Percentiles rank a stretch among this genome's conserved stretches.
Evolutionary conservation across 2,329 filamentous ascomycete species (phyloP).

Genomic region (Metarhizium guizhouense): DNA sequence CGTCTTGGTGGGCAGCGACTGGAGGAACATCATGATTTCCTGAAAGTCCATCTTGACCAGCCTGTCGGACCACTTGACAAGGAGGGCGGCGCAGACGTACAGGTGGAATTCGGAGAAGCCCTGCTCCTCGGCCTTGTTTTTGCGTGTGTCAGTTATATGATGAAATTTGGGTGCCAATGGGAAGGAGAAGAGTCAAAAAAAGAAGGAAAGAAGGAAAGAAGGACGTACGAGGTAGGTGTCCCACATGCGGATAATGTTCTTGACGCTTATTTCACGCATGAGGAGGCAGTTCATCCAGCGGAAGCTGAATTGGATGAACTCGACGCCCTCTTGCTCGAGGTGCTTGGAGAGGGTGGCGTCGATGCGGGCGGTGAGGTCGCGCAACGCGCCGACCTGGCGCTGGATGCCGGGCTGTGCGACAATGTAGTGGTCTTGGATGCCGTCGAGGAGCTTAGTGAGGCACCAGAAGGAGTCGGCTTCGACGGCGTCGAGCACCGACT

Average conservation of each 20-base stretch:
- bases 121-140: constrained; percentile 79
- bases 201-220: not conserved
- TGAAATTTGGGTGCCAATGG: not conserved
- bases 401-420: constrained; percentile 96
- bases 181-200: not conserved
- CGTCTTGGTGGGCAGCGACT: constrained; percentile 80
- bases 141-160: not conserved
- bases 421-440: constrained; percentile 98
- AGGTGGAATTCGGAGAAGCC: constrained; percentile 98
- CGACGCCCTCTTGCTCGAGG: constrained; percentile 80
- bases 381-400: constrained; percentile 78
- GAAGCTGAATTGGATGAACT: constrained; percentile 99
- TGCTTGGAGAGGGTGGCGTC: constrained; percentile 79
- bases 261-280: constrained; percentile 95
- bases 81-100: constrained; percentile 94
- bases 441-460: constrained; percentile 92
- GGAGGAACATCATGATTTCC: constrained; percentile 99
- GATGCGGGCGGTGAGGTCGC: constrained; percentile 85
- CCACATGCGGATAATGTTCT: constrained; percentile 98
- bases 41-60: constrained; percentile 96
- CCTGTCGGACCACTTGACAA: constrained; percentile 97
- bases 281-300: constrained; percentile 99
- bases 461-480: constrained; percentile 99
- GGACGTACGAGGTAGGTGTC: constrained; percentile 86
- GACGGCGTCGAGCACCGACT: constrained; percentile 85